phyloP scores from a whole-genome alignment of 2,329 filamentous ascomycete genomes.

The Ophiostoma piceae region DNA sequence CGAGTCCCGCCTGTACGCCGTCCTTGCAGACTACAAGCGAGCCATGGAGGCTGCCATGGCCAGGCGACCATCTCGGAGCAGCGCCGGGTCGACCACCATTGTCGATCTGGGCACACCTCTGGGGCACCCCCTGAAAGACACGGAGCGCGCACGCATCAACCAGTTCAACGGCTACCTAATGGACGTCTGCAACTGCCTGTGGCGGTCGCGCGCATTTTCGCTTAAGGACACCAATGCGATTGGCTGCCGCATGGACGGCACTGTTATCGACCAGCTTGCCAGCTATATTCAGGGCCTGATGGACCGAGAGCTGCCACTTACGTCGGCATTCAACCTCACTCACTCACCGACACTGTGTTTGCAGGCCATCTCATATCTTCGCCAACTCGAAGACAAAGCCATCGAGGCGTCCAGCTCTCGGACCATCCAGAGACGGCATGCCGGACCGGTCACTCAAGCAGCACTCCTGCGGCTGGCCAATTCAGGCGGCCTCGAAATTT shows the following conservation, averaged over 20 bases:
- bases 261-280: slow-evolving; percentile 43
- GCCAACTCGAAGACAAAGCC: slow-evolving; percentile 53
- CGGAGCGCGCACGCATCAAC: slow-evolving; percentile 57
- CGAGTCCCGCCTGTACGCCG: slow-evolving; percentile 62
- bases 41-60: slow-evolving; percentile 63
- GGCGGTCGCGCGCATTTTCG: slow-evolving; percentile 69
- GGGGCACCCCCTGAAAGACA: slow-evolving; percentile 36
- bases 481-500: slow-evolving; percentile 60
- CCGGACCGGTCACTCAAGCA: slow-evolving; percentile 64
- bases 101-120: background rate
- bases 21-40: slow-evolving; percentile 67
- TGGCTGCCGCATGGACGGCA: slow-evolving; percentile 47
- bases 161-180: slow-evolving; percentile 79
- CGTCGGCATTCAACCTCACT: slow-evolving; percentile 53
- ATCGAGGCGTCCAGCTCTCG: slow-evolving; percentile 32
- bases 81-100: slow-evolving; percentile 15
- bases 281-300: slow-evolving; percentile 45
- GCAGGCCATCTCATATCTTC: slow-evolving; percentile 51
- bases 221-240: slow-evolving; percentile 57
- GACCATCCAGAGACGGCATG: slow-evolving; percentile 47
- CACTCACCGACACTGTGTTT: slow-evolving; percentile 53
- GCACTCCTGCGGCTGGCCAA: slow-evolving; percentile 59
- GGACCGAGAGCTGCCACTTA: slow-evolving; percentile 44
- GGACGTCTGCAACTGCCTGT: slow-evolving; percentile 80
- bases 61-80: slow-evolving; percentile 23